Conservation (phyloP, 345 rosid genomes). For the Eutrema yunnanense region DNA sequence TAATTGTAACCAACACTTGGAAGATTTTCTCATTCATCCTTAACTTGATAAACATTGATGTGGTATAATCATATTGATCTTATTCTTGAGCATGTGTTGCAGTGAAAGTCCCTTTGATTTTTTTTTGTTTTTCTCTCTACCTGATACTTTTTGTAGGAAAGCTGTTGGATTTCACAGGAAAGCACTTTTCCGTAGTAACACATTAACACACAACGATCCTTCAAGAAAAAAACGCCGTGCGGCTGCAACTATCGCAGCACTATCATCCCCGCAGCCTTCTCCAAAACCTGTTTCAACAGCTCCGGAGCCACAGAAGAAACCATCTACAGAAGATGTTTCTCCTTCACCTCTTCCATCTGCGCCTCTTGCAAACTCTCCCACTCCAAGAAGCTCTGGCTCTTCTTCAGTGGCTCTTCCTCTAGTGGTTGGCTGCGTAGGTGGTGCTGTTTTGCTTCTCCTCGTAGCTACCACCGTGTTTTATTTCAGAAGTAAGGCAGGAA, state of each 20-base stretch:
- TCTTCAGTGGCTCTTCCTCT: conserved; percentile 15
- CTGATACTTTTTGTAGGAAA: conserved; percentile 31
- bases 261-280: conserved; percentile 12
- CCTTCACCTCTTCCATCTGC: conserved; percentile 8
- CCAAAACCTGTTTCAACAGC: background rate
- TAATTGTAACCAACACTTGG: too few species aligned
- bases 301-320: background rate
- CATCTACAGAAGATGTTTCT: conserved; percentile 18
- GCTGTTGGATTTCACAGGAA: conserved; percentile 35
- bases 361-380: background rate
- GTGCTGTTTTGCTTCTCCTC: conserved; percentile 32
- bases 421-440: conserved; percentile 37
- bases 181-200: conserved; percentile 9
- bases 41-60: background rate
- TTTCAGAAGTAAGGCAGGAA: conserved; percentile 39
- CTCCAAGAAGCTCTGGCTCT: background rate
- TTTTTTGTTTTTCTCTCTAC: background rate
- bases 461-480: conserved; percentile 31
- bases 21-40: too few species aligned
- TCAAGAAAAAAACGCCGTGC: background rate
- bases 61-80: too few species aligned
- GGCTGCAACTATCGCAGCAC: conserved; percentile 10
- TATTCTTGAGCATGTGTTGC: background rate
- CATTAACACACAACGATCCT: background rate
- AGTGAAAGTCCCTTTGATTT: background rate